Evolutionary conservation across 2,329 filamentous ascomycete genomes (phyloP), one percentile per base, ranked within the genome.

Genomic region (Trichothecium sympodiale): DNA sequence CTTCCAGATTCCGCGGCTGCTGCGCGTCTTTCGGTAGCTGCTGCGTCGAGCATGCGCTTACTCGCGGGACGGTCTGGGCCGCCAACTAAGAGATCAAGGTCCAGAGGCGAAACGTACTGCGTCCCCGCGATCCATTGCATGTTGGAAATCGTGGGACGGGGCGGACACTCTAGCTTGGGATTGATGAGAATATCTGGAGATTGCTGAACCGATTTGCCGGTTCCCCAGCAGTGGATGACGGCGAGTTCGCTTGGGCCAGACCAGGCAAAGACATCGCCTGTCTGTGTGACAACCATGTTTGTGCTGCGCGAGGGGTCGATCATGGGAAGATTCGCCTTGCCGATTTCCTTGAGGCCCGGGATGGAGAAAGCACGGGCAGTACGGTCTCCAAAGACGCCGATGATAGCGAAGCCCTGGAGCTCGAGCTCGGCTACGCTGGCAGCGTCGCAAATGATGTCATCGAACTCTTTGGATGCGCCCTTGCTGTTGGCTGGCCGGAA

Each of bases 121-220:
- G 89, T 96, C 4, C 91, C 91, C 0, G 87, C 83, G 35, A 98
- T 86, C 91, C 91, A 98, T 59, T 96, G 87, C 27, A 98, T 60
- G 49, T 93, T 94, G 15, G 84, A 93, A 41, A 98, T 98, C 0
- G 87, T 94, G 1, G 91, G 91, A 3, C 91, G 77, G 10, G 85
- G 71, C 2, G 88, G 89, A 16, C 83, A 71, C 13, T 72, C 53
- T 1, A 84, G 71, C 39, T 83, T 69, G 0, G 83, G 78, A 52
- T 96, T 94, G 57, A 84, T 75, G 3, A 98, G 67, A 7, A 67
- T 75, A 52, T 95, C 88, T n/a, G 74, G 60, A 1, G 64, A 67
- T 35, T 69, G 76, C 40, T 71, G 74, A 41, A 84, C 61, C 18
- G 65, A 59, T 41, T 77, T 66, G 4, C 83, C 84, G 2, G 75